Evolutionary conservation across 495 filamentous ascomycete genomes (phyloP).

Genomic region (Penicillium arizonense): DNA sequence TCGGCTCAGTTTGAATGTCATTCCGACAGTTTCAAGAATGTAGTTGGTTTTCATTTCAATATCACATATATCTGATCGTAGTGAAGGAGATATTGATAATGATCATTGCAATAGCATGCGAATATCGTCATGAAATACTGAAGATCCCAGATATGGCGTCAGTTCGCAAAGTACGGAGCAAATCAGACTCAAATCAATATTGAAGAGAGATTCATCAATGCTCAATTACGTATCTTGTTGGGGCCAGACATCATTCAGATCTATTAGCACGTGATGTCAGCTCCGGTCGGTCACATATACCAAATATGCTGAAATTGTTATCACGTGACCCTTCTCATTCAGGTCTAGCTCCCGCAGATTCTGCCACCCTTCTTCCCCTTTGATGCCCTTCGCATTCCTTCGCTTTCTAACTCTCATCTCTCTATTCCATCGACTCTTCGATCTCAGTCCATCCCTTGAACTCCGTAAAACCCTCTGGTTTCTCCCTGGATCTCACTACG

Average conservation of each 20-base stretch:
- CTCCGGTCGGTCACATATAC: background rate
- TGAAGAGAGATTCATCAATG: too few relatives aligned
- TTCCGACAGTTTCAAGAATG: too few relatives aligned
- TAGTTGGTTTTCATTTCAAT: too few relatives aligned
- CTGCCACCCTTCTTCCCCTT: conserved; percentile 15
- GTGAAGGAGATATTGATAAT: too few relatives aligned
- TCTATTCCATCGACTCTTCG: conserved; percentile 12
- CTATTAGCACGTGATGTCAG: background rate
- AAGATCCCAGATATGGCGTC: too few relatives aligned
- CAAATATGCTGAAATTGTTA: background rate
- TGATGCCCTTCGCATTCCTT: conserved; percentile 16
- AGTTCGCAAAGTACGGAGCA: too few relatives aligned
- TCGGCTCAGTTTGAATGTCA: conserved; percentile 1
- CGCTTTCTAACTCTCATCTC: conserved; percentile 16
- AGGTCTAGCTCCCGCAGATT: conserved; percentile 16
- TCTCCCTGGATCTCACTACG: conserved; percentile 19
- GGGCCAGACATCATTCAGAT: background rate
- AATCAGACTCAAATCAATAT: too few relatives aligned
- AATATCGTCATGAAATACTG: too few relatives aligned
- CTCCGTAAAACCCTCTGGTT: conserved; percentile 28
- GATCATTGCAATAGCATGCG: too few relatives aligned
- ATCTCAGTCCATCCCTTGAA: conserved; percentile 12
- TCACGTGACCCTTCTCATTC: background rate
- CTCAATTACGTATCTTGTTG: too few relatives aligned
- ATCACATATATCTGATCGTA: too few relatives aligned